Evolutionary conservation across 1,284 basidiomycete genomes (phyloP).

Genomic region (Lentinus polychrous): DNA sequence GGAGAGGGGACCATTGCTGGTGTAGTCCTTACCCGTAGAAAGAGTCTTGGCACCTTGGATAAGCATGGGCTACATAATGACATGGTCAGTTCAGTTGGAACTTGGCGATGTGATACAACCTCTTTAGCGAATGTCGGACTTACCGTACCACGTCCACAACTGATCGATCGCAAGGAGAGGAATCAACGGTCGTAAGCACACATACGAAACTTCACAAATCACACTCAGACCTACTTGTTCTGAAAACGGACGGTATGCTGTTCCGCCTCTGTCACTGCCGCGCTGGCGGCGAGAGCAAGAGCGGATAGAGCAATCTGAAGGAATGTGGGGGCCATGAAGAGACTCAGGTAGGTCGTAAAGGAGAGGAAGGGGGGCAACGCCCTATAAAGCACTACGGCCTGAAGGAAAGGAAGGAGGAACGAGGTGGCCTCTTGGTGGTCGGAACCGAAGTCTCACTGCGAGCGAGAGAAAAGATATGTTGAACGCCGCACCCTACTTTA

Average conservation of each 20-base stretch:
- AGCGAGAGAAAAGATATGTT: no score
- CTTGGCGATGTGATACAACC: slow-evolving; percentile 3
- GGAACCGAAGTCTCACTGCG: background rate
- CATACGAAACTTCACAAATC: background rate
- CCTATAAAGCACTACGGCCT: background rate
- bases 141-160: slow-evolving; percentile 33
- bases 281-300: slow-evolving; percentile 19
- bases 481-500: no score
- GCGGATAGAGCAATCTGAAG: slow-evolving; percentile 19
- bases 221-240: slow-evolving; percentile 26
- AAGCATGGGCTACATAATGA: slow-evolving; percentile 23
- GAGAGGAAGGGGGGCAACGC: slow-evolving; percentile 10
- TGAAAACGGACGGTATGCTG: slow-evolving; percentile 30
- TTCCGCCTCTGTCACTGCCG: slow-evolving; percentile 25
- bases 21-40: slow-evolving; percentile 28
- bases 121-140: slow-evolving; percentile 14
- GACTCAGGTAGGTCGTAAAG: slow-evolving; percentile 12
- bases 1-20: slow-evolving; percentile 20
- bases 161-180: slow-evolving; percentile 11
- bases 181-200: background rate
- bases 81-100: background rate
- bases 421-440: background rate
- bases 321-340: slow-evolving; percentile 26
- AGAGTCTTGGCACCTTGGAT: slow-evolving; percentile 25
- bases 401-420: background rate